Evolutionary conservation across 805 yeast genomes (phyloP).

Genomic region (Metschnikowia arizonensis): DNA sequence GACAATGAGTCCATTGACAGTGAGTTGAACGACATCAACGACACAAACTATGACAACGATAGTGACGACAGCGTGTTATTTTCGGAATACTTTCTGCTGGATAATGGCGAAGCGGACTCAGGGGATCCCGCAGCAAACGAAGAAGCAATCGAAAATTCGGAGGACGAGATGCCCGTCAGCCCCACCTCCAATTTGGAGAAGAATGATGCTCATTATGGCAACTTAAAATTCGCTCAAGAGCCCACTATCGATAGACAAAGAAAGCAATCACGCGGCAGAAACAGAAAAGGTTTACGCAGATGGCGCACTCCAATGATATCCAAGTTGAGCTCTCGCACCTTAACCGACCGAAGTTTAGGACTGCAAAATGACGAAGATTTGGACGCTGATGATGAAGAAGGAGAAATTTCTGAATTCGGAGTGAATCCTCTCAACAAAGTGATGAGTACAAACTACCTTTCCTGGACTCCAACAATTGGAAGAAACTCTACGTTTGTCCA

Average conservation of each 20-base stretch:
- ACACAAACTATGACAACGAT: slow-evolving; percentile 6
- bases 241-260: slow-evolving; percentile 16
- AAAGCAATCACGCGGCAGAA: slow-evolving; percentile 5
- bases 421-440: slow-evolving; percentile 18
- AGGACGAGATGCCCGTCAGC: slow-evolving; percentile 10
- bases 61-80: slow-evolving; percentile 5
- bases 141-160: slow-evolving; percentile 13
- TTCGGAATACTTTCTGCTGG: slow-evolving; percentile 3
- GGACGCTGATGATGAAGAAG: slow-evolving; percentile 17
- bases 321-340: slow-evolving; percentile 10
- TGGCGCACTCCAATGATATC: slow-evolving; percentile 18
- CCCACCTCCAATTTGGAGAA: neutral
- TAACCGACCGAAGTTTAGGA: slow-evolving; percentile 8
- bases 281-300: slow-evolving; percentile 10
- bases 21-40: slow-evolving; percentile 9
- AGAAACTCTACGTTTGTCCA: slow-evolving; percentile 89
- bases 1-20: slow-evolving; percentile 15
- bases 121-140: slow-evolving; percentile 11
- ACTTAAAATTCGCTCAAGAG: slow-evolving; percentile 14
- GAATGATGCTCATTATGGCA: slow-evolving; percentile 2
- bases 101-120: neutral
- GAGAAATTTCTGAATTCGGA: slow-evolving; percentile 15
- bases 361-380: slow-evolving; percentile 11
- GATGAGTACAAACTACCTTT: slow-evolving; percentile 64
- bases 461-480: slow-evolving; percentile 90